phyloP scores from a whole-genome alignment of 208 protist genomes.

The Leishmania turanica region DNA sequence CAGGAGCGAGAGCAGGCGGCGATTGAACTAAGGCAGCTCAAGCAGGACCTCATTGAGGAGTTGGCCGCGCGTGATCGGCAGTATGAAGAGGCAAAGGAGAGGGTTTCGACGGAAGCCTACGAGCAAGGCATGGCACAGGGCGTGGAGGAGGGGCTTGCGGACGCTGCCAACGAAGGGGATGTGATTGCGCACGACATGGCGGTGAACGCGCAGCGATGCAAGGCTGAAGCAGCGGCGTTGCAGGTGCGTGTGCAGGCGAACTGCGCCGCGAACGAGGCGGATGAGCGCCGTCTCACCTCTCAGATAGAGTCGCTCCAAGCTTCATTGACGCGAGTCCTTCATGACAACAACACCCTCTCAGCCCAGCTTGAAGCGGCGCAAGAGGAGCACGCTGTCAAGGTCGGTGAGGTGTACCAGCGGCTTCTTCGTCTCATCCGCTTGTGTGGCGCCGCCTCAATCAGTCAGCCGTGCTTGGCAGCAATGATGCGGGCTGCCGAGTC shows the following conservation, averaged over 20 bases:
- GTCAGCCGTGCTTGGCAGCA: constrained; percentile 25
- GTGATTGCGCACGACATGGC: constrained; percentile 51
- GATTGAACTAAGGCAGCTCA: constrained; percentile 60
- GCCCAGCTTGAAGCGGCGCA: constrained; percentile 26
- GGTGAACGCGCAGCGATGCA: constrained; percentile 45
- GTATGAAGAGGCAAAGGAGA: constrained; percentile 56
- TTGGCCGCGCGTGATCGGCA: constrained; percentile 47
- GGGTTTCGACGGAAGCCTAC: constrained; percentile 50
- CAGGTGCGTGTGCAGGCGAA: constrained; percentile 46
- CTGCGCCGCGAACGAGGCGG: constrained; percentile 42
- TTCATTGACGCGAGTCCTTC: constrained; percentile 20
- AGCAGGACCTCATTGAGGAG: constrained; percentile 68
- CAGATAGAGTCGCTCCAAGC: constrained; percentile 43
- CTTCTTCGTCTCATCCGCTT: constrained; percentile 24
- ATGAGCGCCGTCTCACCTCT: constrained; percentile 38
- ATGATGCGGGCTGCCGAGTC: constrained; percentile 36
- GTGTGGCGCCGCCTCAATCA: constrained; percentile 26
- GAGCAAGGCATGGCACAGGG: constrained; percentile 63
- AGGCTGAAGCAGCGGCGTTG: constrained; percentile 59
- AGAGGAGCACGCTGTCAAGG: constrained; percentile 22
- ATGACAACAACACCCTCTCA: constrained; percentile 24
- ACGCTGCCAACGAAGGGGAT: constrained; percentile 52
- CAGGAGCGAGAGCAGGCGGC: constrained; percentile 61
- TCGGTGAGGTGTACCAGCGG: constrained; percentile 26
- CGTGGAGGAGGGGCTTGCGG: constrained; percentile 54